phyloP scores from a whole-genome alignment of 352 stramenopile species.

The Globisporangium megalacanthum region DNA sequence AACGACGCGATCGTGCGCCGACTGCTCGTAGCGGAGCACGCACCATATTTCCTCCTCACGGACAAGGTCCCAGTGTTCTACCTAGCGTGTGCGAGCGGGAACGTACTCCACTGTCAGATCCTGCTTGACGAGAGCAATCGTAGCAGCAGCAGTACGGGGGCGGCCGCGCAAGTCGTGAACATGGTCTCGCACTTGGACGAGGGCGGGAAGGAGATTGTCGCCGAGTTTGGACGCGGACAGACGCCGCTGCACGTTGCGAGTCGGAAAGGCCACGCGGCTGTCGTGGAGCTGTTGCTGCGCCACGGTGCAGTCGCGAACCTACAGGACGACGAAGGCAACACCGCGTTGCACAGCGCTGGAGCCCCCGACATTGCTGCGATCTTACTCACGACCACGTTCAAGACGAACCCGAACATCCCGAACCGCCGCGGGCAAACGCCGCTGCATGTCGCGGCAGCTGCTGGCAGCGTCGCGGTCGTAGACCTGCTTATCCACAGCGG shows the following conservation, averaged over 20 bases:
- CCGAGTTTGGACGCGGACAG: constrained; percentile 60
- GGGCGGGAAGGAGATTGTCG: constrained; percentile 72
- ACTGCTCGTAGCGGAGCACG: constrained; percentile 60
- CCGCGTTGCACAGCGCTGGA: constrained; percentile 57
- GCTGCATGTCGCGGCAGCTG: constrained; percentile 63
- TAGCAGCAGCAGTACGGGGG: too few relatives aligned
- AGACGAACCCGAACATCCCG: constrained; percentile 78
- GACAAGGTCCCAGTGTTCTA: constrained; percentile 78
- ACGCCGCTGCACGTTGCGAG: constrained; percentile 78
- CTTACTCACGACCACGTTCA: constrained; percentile 47
- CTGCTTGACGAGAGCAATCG: constrained; percentile 39
- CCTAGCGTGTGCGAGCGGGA: constrained; percentile 62
- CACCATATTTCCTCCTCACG: constrained; percentile 66
- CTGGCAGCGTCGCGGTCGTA: constrained; percentile 72
- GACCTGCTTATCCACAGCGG: constrained; percentile 65
- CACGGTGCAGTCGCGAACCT: constrained; percentile 70
- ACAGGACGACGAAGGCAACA: constrained; percentile 78
- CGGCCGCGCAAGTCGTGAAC: constrained; percentile 48
- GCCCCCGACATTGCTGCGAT: constrained; percentile 67
- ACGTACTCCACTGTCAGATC: constrained; percentile 67
- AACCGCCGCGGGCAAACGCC: constrained; percentile 68
- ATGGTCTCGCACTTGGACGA: constrained; percentile 72
- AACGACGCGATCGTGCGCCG: constrained; percentile 76
- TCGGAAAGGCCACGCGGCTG: constrained; percentile 50
- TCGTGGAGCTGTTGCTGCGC: constrained; percentile 60